phyloP scores from a whole-genome alignment of 345 rosid genomes.

The Linum usitatissimum region DNA sequence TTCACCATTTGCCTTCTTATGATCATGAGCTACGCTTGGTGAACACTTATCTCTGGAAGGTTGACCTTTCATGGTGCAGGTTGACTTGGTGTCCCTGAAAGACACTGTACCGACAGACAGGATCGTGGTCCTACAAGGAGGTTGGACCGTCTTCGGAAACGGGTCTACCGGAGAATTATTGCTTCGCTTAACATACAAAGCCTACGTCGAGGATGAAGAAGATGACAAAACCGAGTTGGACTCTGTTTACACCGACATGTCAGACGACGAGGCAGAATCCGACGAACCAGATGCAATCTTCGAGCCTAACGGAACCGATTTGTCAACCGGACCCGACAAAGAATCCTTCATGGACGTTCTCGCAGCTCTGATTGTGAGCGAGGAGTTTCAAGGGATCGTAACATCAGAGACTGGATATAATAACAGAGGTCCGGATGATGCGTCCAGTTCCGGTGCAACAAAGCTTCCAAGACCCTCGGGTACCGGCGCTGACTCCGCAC shows the following conservation, averaged over 20 bases:
- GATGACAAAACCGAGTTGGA: slow-evolving; percentile 47
- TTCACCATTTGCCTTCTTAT: background rate
- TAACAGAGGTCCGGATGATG: slow-evolving; percentile 34
- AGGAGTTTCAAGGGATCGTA: slow-evolving; percentile 95
- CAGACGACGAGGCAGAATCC: slow-evolving; percentile 69
- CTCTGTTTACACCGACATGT: slow-evolving; percentile 36
- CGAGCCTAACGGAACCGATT: slow-evolving; percentile 22
- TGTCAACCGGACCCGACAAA: slow-evolving; percentile 36
- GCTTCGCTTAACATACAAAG: slow-evolving; percentile 90
- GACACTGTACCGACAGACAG: slow-evolving; percentile 94
- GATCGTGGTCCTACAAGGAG: slow-evolving; percentile 57
- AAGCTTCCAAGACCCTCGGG: slow-evolving; percentile 21
- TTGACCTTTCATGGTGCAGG: slow-evolving; percentile 25
- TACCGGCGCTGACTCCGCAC: slow-evolving; percentile 23
- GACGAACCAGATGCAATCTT: slow-evolving; percentile 40
- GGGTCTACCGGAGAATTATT: slow-evolving; percentile 74
- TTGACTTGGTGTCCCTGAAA: slow-evolving; percentile 64
- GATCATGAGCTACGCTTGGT: background rate
- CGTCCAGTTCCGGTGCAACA: slow-evolving; percentile 23
- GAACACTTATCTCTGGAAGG: background rate
- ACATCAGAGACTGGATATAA: slow-evolving; percentile 65
- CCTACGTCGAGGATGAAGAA: slow-evolving; percentile 95
- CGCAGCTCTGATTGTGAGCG: slow-evolving; percentile 84
- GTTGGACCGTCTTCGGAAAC: slow-evolving; percentile 69
- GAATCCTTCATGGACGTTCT: slow-evolving; percentile 92